phyloP scores from a whole-genome alignment of 495 filamentous ascomycete genomes.

The Staphylotrichum longicolle region DNA sequence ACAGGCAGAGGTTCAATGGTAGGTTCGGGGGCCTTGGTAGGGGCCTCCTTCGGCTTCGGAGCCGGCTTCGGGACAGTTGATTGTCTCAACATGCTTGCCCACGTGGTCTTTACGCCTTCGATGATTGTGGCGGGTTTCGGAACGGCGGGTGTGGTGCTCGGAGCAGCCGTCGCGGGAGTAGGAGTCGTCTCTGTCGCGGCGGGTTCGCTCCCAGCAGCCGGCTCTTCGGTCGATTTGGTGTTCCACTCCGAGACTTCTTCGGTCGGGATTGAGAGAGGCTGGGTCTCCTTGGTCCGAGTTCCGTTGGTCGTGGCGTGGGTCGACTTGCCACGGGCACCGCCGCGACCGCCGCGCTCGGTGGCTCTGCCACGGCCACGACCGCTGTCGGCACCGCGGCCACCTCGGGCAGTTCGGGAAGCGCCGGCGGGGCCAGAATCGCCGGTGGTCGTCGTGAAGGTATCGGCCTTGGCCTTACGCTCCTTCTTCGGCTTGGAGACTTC shows the following conservation, averaged over 20 bases:
- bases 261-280: conserved; percentile 50
- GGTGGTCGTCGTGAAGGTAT: conserved; percentile 51
- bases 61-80: conserved; percentile 44
- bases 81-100: conserved; percentile 57
- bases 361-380: conserved; percentile 70
- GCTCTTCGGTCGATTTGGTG: conserved; percentile 37
- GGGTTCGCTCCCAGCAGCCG: conserved; percentile 27
- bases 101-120: conserved; percentile 51
- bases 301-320: conserved; percentile 54
- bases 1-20: conserved; percentile 41
- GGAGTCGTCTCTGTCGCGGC: conserved; percentile 15
- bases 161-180: conserved; percentile 24
- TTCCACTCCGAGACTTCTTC: conserved; percentile 46
- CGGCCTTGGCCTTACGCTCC: conserved; percentile 81
- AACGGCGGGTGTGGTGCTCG: conserved; percentile 26
- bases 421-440: conserved; percentile 46
- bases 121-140: conserved; percentile 37
- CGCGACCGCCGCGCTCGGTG: conserved; percentile 69
- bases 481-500: conserved; percentile 92
- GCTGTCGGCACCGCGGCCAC: conserved; percentile 65
- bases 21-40: conserved; percentile 41
- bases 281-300: conserved; percentile 46
- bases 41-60: conserved; percentile 46
- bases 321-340: conserved; percentile 53
- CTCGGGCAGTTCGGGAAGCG: conserved; percentile 50